These are phyloP conservation scores for Daldinia caldariorum DNA, from an alignment of 495 filamentous ascomycete genomes.

Conservation along the genomic window DNA sequence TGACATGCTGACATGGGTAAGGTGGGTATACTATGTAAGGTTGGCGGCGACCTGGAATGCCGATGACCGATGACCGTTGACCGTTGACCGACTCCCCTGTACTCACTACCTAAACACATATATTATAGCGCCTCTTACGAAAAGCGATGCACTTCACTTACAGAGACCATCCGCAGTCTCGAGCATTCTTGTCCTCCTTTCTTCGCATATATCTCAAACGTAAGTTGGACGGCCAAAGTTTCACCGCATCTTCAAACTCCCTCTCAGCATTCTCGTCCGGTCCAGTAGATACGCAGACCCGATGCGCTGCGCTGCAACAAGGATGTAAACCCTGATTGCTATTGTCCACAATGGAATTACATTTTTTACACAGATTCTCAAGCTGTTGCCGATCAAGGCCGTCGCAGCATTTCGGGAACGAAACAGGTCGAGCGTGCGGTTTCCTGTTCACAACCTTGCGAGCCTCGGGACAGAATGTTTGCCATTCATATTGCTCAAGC, in stretches of 20 bases:
- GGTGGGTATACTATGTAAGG: too few species aligned
- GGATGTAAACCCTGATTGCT: not conserved
- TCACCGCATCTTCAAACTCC: slow-evolving; percentile 11
- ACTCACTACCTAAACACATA: too few species aligned
- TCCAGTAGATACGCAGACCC: not conserved
- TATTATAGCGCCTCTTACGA: too few species aligned
- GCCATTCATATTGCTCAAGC: slow-evolving; percentile 16
- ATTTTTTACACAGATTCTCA: slow-evolving; percentile 6
- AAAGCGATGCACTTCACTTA: too few species aligned
- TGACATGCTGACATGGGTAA: too few species aligned
- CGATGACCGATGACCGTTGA: slow-evolving; percentile 21
- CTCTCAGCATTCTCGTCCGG: not conserved
- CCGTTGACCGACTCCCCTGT: too few species aligned
- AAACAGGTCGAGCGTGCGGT: not conserved
- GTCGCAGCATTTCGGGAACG: slow-evolving; percentile 11
- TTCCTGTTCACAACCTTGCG: slow-evolving; percentile 10
- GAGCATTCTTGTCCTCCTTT: not conserved
- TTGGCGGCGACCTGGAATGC: slow-evolving; percentile 14
- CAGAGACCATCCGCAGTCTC: slow-evolving; percentile 13
- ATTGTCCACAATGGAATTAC: not conserved
- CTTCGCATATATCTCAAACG: slow-evolving; percentile 20
- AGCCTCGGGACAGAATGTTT: slow-evolving; percentile 14
- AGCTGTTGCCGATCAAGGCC: not conserved
- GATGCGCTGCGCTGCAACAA: slow-evolving; percentile 6
- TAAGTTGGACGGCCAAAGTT: slow-evolving; percentile 17